Evolutionary conservation across 192 early-diverging fungal species (phyloP), one percentile per base, ranked within the genome.

Genomic region (Phlyctochytrium arcticum): DNA sequence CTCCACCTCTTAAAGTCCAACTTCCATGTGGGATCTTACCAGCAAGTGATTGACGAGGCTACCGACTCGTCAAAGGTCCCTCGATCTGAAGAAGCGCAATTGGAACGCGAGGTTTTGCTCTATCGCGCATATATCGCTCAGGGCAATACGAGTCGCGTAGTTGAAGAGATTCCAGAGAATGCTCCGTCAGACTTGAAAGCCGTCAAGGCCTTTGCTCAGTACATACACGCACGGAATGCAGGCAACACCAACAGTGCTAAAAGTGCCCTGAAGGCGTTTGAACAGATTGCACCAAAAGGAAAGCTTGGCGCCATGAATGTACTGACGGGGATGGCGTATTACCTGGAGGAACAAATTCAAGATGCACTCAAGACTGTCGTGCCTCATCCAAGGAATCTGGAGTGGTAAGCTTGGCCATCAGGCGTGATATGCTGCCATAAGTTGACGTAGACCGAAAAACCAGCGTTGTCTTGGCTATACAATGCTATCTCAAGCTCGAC

Each of bases 71-170:
- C 54, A 50, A 33, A 56, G 62, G 73, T 8, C 59, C 79, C 44
- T 12, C 36, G 36, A n/a, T 30, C 70, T 3, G 65, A 60, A 26
- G 23, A 30, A 36, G 68, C 56, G 8, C 36, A 57, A 50, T 27
- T 56, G 6, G 86, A 91, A 57, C 81, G 82, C 31, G 74, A 87
- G 67, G 76, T 83, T 5, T 84, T 89, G 12, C 79, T 92, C 46
- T 88, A 89, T 72, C 88, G 94, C 24, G 82, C 96, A 5, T 85
- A 90, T 60, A 68, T 95, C 32, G 90, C 88, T 36, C 92, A 88
- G 66, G 84, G 84, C 57, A 80, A 83, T 77, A 9, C 60, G 29
- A 34, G 44, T 19, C 61, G 85, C 53, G 87, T 90, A 23, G 72
- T 90, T 19, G 67, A 74, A 54, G 90, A 92, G 48, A 81, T 93